Percentiles rank a stretch among this genome's conserved stretches.
Evolutionary conservation across 2,329 filamentous ascomycete genomes (phyloP).

Genomic region (Claviceps monticola): DNA sequence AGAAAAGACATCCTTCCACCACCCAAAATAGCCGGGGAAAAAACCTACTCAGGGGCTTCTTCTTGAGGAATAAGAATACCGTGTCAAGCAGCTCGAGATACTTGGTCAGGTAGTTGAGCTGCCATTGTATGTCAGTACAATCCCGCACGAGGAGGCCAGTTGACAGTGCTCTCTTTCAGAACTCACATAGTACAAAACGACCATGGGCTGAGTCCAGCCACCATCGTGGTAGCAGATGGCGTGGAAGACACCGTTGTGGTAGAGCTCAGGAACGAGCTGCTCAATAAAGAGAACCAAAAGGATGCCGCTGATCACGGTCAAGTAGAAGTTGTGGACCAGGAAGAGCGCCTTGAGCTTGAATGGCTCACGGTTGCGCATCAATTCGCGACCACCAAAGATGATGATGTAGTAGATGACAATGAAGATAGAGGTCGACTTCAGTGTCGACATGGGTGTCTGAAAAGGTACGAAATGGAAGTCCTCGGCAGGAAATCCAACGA

Average conservation of each 20-base stretch:
- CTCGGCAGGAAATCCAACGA: conserved; percentile 69
- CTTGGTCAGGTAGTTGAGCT: conserved; percentile 98
- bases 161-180: not conserved
- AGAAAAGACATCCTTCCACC: not conserved
- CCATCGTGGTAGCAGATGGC: conserved; percentile 69
- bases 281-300: conserved; percentile 80
- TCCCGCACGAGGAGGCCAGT: not conserved
- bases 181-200: conserved; percentile 91
- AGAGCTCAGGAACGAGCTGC: conserved; percentile 75
- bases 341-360: conserved; percentile 83
- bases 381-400: conserved; percentile 82
- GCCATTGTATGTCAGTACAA: conserved; percentile 6
- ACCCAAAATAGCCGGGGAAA: no score
- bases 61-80: conserved; percentile 95
- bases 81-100: conserved; percentile 94
- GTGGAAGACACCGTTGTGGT: conserved; percentile 71
- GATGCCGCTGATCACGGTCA: conserved; percentile 71
- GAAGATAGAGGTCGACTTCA: conserved; percentile 68
- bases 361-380: conserved; percentile 77
- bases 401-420: conserved; percentile 82
- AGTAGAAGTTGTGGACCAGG: conserved; percentile 91
- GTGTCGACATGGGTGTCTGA: conserved; percentile 77
- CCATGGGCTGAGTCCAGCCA: conserved; percentile 86
- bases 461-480: conserved; percentile 76
- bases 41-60: conserved; percentile 70